Percentiles rank a stretch among this genome's conserved stretches.
Conservation (phyloP, 129 eudicot genomes). For the Escallonia rubra region DNA sequence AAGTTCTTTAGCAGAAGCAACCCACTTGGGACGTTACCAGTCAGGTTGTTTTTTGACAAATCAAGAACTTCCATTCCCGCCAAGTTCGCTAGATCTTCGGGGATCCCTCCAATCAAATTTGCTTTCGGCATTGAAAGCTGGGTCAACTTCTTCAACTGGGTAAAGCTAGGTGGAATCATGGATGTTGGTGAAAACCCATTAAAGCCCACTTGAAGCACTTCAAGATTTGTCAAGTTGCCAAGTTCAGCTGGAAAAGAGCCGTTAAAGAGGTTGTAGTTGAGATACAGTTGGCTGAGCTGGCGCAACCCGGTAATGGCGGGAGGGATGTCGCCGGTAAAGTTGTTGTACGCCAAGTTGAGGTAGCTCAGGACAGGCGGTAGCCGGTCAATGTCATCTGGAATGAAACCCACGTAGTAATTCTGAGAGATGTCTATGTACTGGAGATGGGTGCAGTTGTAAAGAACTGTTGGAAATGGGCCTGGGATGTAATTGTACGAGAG, state of each 20-base stretch:
- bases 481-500: conserved; percentile 34
- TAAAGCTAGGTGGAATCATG: conserved; percentile 34
- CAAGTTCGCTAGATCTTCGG: conserved; percentile 39
- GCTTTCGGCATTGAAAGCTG: conserved; percentile 34
- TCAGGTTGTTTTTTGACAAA: conserved; percentile 34
- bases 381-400: conserved; percentile 47
- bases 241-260: conserved; percentile 62
- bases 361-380: conserved; percentile 31
- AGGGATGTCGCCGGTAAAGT: conserved; percentile 79
- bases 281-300: conserved; percentile 37
- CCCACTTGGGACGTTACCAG: conserved; percentile 51
- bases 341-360: conserved; percentile 39
- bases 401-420: conserved; percentile 46
- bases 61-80: conserved; percentile 50
- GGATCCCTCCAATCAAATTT: conserved; percentile 65
- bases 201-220: conserved; percentile 24
- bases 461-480: conserved; percentile 44
- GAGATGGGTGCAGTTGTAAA: conserved; percentile 64
- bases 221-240: conserved; percentile 45
- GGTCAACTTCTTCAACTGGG: conserved; percentile 37
- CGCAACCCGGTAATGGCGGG: conserved; percentile 31
- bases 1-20: conserved; percentile 58
- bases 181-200: conserved; percentile 37
- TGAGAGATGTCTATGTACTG: conserved; percentile 48
- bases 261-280: conserved; percentile 29